Conservation (phyloP, 1,139 yeast genomes). For the Oligophagozyma castellii region DNA sequence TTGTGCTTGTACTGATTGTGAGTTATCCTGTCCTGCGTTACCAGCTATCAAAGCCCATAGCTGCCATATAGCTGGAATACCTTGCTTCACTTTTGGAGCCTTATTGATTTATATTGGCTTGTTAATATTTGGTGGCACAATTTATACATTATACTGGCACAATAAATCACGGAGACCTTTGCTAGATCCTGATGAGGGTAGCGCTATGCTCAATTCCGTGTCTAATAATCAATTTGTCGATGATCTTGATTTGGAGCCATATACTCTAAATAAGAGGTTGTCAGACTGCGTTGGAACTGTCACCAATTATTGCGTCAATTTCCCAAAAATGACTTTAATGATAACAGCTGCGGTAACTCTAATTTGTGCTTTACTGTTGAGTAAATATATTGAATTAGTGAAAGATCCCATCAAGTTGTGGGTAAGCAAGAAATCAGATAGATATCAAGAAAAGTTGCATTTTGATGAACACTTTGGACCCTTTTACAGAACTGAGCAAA, state of each 20-base stretch:
- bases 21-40: constrained; percentile 59
- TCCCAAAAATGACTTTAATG: constrained; percentile 30
- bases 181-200: constrained; percentile 9
- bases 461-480: constrained; percentile 83
- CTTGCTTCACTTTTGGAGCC: constrained; percentile 51
- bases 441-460: constrained; percentile 50
- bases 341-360: constrained; percentile 1
- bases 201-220: constrained; percentile 7
- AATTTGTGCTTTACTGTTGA: constrained; percentile 32
- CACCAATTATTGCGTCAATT: constrained; percentile 44
- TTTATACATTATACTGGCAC: no score
- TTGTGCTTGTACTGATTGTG: constrained; percentile 91
- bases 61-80: constrained; percentile 50
- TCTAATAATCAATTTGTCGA: constrained; percentile 10
- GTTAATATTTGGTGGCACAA: constrained; percentile 12
- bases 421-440: constrained; percentile 77
- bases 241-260: constrained; percentile 11
- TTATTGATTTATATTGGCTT: constrained; percentile 16
- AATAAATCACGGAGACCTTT: constrained; percentile 7
- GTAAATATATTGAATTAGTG: constrained; percentile 43
- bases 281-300: constrained; percentile 28
- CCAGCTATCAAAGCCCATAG: constrained; percentile 29
- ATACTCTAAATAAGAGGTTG: constrained; percentile 8
- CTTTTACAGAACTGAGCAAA: constrained; percentile 79
- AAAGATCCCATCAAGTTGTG: constrained; percentile 71